Evolutionary conservation across 1,139 yeast species (phyloP), one percentile per base, ranked within the genome.

Genomic region (Candida sanyaensis): DNA sequence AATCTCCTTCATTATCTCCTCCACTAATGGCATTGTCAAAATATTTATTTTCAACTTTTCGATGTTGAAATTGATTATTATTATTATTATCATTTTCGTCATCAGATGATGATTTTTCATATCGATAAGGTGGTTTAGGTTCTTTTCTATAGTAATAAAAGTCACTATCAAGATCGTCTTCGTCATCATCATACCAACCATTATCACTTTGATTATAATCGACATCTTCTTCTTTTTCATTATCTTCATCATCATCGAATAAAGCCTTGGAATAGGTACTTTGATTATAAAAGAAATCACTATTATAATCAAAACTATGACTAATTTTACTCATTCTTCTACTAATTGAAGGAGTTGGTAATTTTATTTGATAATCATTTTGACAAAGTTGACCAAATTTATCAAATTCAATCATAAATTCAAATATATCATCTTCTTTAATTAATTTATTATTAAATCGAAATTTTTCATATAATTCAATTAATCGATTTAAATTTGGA

Each of bases 371-470:
- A 46, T 54, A 56, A 44, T 55, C 56, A 34, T 48, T 48, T 31
- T 54, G 58, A 44, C 58, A 55, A 41, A 51, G 37, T 45, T 47
- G 52, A 3, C 53, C 58, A 26, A 66, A 54, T 46, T 58, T 59
- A 32, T 65, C 66, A 52, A 67, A 64, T 41, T 62, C 62, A 27
- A 66, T 47, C 76, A 91, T 80, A 57, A 89, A 84, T 37, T 71
- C 74, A 34, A 83, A 68, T 58, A 91, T 82, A 43, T 86, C 86
- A 1, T 65, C 69, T 52, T 86, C 85, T 0, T 76, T 65, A 11
- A 90, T 81, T 17, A 84, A 75, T 24, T 75, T 65, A 1, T 87
- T 87, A 1, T 95, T 81, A 63, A 83, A 92, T 51, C 91, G 72
- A 33, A 86, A 75, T 43, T 72, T 71, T 55, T 91, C 97, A 65